Conservation (phyloP, 306 rosid species). For the Quercus berberidifolia region DNA sequence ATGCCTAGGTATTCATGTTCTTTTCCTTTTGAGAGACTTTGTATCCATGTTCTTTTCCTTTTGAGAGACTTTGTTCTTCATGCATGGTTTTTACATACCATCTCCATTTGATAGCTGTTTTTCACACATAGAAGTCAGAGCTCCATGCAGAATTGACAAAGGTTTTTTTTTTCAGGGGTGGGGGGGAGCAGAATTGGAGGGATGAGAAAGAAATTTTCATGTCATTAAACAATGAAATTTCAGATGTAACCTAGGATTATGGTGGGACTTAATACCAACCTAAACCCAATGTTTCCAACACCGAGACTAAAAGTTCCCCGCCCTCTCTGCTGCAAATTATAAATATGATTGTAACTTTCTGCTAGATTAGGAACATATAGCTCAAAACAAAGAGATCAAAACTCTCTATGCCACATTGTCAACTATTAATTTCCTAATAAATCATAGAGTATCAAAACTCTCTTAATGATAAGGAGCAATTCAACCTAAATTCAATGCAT, state of each 20-base stretch:
- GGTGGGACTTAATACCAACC: not conserved
- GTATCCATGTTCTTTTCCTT: not conserved
- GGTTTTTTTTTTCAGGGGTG: too few relatives aligned
- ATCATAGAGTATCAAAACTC: not conserved
- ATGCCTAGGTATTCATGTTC: not conserved
- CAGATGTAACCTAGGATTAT: not conserved
- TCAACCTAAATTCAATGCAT: not conserved
- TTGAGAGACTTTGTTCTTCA: not conserved
- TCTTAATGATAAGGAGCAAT: not conserved
- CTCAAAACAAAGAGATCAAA: not conserved
- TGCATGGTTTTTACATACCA: not conserved
- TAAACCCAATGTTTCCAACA: not conserved
- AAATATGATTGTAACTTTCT: not conserved
- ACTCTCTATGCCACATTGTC: not conserved
- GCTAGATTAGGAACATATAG: not conserved
- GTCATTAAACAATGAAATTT: not conserved
- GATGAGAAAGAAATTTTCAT: not conserved
- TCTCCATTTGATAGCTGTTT: not conserved
- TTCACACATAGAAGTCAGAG: not conserved
- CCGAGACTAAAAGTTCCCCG: not conserved
- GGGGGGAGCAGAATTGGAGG: not conserved
- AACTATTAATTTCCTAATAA: not conserved
- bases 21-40: not conserved
- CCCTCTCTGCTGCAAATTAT: not conserved
- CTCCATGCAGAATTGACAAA: not conserved